phyloP scores from a whole-genome alignment of 2,329 filamentous ascomycete species.

The Clarireedia monteithiana region DNA sequence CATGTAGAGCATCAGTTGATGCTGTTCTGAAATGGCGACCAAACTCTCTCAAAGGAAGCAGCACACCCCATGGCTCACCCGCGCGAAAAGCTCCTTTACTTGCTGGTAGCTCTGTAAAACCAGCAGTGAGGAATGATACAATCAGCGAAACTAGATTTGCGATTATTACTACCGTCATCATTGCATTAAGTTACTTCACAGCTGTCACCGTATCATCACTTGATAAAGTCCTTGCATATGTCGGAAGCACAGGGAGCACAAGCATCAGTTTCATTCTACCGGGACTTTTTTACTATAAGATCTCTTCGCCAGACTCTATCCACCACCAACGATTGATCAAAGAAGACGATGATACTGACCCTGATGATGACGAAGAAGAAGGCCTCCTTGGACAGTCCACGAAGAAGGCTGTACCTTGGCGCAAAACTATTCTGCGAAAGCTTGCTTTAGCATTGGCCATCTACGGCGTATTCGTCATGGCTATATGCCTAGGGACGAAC shows the following conservation, averaged over 20 bases:
- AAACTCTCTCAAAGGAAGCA: conserved; percentile 30
- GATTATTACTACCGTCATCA: conserved; percentile 76
- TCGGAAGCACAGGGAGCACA: conserved; percentile 88
- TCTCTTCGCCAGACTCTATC: conserved; percentile 78
- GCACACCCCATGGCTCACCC: conserved; percentile 30
- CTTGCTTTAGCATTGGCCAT: conserved; percentile 67
- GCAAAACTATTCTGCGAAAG: conserved; percentile 57
- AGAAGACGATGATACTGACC: conserved; percentile 76
- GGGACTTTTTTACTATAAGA: conserved; percentile 97
- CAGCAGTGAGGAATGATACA: conserved; percentile 43
- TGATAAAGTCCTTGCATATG: conserved; percentile 87
- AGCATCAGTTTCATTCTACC: conserved; percentile 96
- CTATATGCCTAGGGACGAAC: conserved; percentile 79
- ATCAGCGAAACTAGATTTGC: conserved; percentile 90
- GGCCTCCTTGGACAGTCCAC: conserved; percentile 8
- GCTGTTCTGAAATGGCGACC: conserved; percentile 92
- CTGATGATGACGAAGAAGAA: conserved; percentile 42
- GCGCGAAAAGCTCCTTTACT: conserved; percentile 32
- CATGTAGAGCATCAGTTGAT: conserved; percentile 89
- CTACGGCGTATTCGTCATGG: conserved; percentile 85
- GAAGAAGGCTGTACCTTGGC: conserved; percentile 27
- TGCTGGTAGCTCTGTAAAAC: conserved; percentile 36
- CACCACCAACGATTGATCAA: conserved; percentile 84
- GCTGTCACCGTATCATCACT: conserved; percentile 87
- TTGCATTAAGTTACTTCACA: conserved; percentile 76